A percentile compares a stretch with the other conserved stretches of the same genome.
These are phyloP conservation scores for Mycocentrospora acerina DNA, from an alignment of 2,329 filamentous ascomycete species.

Conservation along the genomic window DNA sequence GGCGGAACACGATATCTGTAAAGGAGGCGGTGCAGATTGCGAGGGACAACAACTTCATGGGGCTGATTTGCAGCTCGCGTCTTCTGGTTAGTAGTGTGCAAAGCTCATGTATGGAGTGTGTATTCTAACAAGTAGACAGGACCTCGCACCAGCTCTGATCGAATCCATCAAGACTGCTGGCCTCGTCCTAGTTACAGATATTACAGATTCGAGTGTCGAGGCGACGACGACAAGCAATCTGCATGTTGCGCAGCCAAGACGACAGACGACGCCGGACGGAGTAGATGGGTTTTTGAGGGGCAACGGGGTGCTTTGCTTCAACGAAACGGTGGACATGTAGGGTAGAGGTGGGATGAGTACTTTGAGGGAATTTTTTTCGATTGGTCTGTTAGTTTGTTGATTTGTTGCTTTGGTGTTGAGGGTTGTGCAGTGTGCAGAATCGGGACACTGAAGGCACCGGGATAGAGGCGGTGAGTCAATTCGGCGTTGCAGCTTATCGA, in stretches of 20 bases:
- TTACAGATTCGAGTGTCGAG: slow-evolving; percentile 59
- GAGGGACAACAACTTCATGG: slow-evolving; percentile 98
- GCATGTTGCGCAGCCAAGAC: slow-evolving; percentile 43
- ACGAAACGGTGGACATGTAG: slow-evolving; percentile 71
- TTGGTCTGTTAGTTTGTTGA: too few species aligned
- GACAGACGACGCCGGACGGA: slow-evolving; percentile 66
- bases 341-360: background rate
- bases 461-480: too few species aligned
- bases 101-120: background rate
- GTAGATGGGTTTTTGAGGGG: slow-evolving; percentile 84
- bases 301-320: slow-evolving; percentile 88
- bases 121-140: slow-evolving; percentile 54
- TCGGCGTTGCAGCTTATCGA: too few species aligned
- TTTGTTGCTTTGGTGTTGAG: too few species aligned
- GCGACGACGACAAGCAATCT: slow-evolving; percentile 37
- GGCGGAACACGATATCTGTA: slow-evolving; percentile 76
- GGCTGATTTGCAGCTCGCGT: slow-evolving; percentile 83
- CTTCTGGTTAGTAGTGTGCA: slow-evolving; percentile 66
- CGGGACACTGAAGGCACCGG: too few species aligned
- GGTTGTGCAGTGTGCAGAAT: too few species aligned
- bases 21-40: slow-evolving; percentile 94
- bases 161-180: slow-evolving; percentile 94
- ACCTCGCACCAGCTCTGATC: slow-evolving; percentile 88
- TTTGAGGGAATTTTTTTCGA: background rate
- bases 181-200: slow-evolving; percentile 87